These are phyloP conservation scores for Coix lacrymajobi DNA, from an alignment of 176 grass and related monocot species.

Conservation along the genomic window DNA sequence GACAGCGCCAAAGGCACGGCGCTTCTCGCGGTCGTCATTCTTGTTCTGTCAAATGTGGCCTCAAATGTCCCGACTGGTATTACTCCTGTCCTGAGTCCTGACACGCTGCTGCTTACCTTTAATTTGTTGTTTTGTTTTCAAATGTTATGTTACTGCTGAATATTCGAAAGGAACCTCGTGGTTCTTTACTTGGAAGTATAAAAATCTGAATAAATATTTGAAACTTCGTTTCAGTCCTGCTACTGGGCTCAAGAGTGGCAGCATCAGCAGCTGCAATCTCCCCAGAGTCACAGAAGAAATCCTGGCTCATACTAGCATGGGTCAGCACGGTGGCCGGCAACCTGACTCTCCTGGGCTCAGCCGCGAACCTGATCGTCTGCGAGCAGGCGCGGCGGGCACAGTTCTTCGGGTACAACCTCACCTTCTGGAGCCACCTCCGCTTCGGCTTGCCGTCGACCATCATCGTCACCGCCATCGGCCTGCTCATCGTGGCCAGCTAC, in stretches of 20 bases:
- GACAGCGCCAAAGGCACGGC: slow-evolving; percentile 53
- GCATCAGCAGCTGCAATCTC: slow-evolving; percentile 79
- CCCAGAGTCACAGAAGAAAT: slow-evolving; percentile 49
- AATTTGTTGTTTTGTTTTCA: background rate
- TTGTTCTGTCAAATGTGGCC: slow-evolving; percentile 91
- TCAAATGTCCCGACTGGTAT: slow-evolving; percentile 97
- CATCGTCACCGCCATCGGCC: slow-evolving; percentile 64
- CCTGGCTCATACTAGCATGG: slow-evolving; percentile 90
- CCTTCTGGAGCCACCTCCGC: slow-evolving; percentile 87
- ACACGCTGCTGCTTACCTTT: background rate
- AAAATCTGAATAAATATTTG: background rate
- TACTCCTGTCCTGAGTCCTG: too few species aligned
- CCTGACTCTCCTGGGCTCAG: slow-evolving; percentile 86
- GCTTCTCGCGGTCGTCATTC: slow-evolving; percentile 64
- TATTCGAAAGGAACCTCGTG: too few species aligned
- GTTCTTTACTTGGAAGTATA: background rate
- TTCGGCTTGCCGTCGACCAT: slow-evolving; percentile 87
- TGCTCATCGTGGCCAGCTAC: slow-evolving; percentile 59
- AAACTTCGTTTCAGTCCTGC: slow-evolving; percentile 54
- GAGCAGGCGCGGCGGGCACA: slow-evolving; percentile 79
- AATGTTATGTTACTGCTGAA: background rate
- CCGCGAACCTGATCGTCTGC: slow-evolving; percentile 92
- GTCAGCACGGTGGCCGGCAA: slow-evolving; percentile 95
- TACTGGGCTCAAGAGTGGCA: slow-evolving; percentile 85
- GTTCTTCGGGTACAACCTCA: slow-evolving; percentile 78